Base-by-base conservation (phyloP, 2,329 filamentous ascomycete genomes). In the Aspergillus tanneri region DNA sequence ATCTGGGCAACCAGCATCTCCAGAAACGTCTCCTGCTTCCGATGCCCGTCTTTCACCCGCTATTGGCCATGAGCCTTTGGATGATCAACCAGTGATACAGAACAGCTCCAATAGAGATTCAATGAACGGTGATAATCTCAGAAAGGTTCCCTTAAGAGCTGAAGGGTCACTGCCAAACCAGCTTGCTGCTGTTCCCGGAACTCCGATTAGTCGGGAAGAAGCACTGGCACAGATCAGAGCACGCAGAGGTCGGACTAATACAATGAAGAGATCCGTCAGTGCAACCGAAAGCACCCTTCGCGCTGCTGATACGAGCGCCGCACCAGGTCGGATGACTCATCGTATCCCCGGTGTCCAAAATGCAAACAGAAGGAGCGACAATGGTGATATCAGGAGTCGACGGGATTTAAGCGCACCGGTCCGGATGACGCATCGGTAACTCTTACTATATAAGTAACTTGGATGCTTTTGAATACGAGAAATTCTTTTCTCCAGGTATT, bases 181-280 rank as follows among this genome's bases (percentile, higher is more conserved):
- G 39, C 53, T 64, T 40, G 57, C 57, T 22, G 58, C 61, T 21
- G 53, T 73, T 12, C 66, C 69, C 1, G 68, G 71, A n/a, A 72
- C 70, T 1, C 73, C 74, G 3, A 68, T 76, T 44, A 72, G 66
- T 41, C 70, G 74, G 16, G 74, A 77, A 61, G 69, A 74, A 50
- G 75, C 75, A 2, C 63, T 77, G 2, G 75, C 75, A 6, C 73
- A 76, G 53, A 77, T 77, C 34, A 62, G 73, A 47, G 74, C 73
- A n/a, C 63, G 75, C 38, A 66, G 75, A 45, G 72, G 69, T 11
- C 66, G 73, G 41, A 70, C 75, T n/a, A 69, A 70, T 50, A 73
- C 65, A 44, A 66, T 66, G 49, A 68, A 73, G 49, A 62, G 70
- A 50, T 72, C 69, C 37, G 66, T 64, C 9, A 73, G 71, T 38